Conservation (phyloP, 1,284 basidiomycete species). For the Earliella scabrosa region DNA sequence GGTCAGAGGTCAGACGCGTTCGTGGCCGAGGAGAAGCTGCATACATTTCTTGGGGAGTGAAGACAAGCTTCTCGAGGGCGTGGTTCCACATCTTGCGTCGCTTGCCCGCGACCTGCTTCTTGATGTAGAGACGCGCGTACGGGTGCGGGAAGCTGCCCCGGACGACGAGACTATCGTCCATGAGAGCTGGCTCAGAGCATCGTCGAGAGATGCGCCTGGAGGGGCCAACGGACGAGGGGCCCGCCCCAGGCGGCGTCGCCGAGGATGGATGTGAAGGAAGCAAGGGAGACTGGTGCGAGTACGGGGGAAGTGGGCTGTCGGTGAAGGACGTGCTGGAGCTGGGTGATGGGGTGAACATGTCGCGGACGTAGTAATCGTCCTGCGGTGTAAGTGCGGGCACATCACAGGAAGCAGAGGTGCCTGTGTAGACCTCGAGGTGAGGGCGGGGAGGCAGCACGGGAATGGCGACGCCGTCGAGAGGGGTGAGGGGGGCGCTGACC, state of each 20-base stretch:
- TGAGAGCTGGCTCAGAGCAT: slow-evolving; percentile 6
- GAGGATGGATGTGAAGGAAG: slow-evolving; percentile 1
- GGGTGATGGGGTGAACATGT: slow-evolving; percentile 19
- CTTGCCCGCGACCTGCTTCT: slow-evolving; percentile 59
- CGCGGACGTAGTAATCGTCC: slow-evolving; percentile 16
- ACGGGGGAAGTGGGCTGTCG: slow-evolving; percentile 1
- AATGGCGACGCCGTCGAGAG: slow-evolving; percentile 2
- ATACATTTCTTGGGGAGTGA: slow-evolving; percentile 68
- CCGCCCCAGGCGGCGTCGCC: not conserved
- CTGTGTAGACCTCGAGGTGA: slow-evolving; percentile 15
- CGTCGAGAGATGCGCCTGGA: slow-evolving; percentile 6
- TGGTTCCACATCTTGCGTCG: slow-evolving; percentile 77
- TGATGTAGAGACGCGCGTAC: slow-evolving; percentile 65
- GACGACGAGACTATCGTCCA: slow-evolving; percentile 17
- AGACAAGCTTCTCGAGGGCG: slow-evolving; percentile 70
- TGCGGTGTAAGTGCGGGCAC: not conserved
- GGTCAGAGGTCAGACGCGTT: not conserved
- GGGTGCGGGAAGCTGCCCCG: slow-evolving; percentile 57
- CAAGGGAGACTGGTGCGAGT: not conserved
- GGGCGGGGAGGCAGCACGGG: slow-evolving; percentile 3
- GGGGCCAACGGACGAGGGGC: not conserved
- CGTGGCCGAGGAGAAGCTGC: slow-evolving; percentile 22
- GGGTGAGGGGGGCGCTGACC: not conserved
- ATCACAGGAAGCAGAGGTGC: not conserved
- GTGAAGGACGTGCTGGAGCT: slow-evolving; percentile 11